Evolutionary conservation across 768 basidiomycete species (phyloP), one percentile per base, ranked within the genome.

Genomic region (Tricholomella constricta): DNA sequence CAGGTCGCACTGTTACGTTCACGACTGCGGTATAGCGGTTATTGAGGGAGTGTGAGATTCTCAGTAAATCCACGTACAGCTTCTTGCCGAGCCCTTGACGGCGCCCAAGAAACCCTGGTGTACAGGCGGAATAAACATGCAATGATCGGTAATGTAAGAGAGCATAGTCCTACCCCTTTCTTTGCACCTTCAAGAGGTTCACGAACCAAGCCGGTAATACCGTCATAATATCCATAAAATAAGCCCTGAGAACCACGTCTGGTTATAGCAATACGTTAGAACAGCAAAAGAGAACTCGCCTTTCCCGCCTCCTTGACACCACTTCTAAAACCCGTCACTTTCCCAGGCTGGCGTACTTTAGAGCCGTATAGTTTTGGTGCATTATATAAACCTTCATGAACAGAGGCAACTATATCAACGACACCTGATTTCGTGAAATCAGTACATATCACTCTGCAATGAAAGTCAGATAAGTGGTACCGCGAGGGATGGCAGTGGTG

Each of bases 271-370:
- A 47, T 25, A 10, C 25, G 14, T 17, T 11, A 1, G 25, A 14
- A 11, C 42, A 6, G 9, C 23, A 35, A 45, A 15, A 23, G 17
- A 51, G 6, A 19, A 38, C 10, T 23, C 20, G 75, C 77, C 72
- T 79, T 80, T 14, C 75, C 80, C 10, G 71, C 80, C 57, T 79
- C 80, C 47, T 68, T 73, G 6, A 82, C 54, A 0, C 80, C 80
- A 55, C 69, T 73, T 9, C 57, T 60, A 45, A 78, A 74, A 50
- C 71, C 72, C 1, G 71, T 71, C n/a, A 81, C 73, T 52, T 74
- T 70, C 4, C 73, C 76, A 3, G 66, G 48, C 48, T 69, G 54
- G 6, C 80, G 68, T 6, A 76, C 70, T 45, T 72, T 60, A 0
- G 77, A 77, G 11, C 80, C 80, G 51, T 59, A 58, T 14, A 59